Base-by-base conservation (phyloP, 2,329 filamentous ascomycete genomes). In the Metarhizium robertsii region DNA sequence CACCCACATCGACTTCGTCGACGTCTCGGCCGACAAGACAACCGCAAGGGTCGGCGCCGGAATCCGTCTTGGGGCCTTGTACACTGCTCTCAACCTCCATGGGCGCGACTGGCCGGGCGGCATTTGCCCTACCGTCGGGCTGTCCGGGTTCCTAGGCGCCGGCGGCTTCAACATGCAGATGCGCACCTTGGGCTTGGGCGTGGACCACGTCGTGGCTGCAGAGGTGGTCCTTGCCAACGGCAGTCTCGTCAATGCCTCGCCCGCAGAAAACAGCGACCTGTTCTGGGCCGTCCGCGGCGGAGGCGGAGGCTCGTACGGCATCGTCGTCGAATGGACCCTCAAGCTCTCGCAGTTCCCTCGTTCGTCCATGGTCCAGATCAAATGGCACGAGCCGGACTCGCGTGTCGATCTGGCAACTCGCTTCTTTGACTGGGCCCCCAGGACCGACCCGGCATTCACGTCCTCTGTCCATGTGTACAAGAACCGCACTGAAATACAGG, bases 81-180 rank as follows among this genome's bases (percentile, higher is more conserved):
- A 59, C 56, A 59, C 58, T 36, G 58, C 55, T 7, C 56, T 61
- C 8, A 42, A 45, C 6, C 16, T n/a, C 43, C 53, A 58, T 34
- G 52, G 54, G 29, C 48, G 55, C 53, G 50, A 53, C 56, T 61
- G 49, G 43, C 49, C 53, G 4, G 58, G 58, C 32, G 59, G 57
- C 30, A 59, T 61, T 48, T 61, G 59, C 51, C 59, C 59, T 4
- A 61, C 59, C 2, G 66, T 68, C 32, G 66, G 66, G 0, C 59
- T 69, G 4, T 55, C 62, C 2, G 66, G 66, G 0, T 67, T 66
- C 52, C 62, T 62, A 10, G 56, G 65, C 10, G 63, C 66, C 18
- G 66, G 66, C 30, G 66, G 66, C 16, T 68, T 66, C 53, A 67
- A 66, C 20, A 61, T 66, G 46, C 64, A 67, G n/a, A 64, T 64